Base-by-base conservation (phyloP, 2,329 filamentous ascomycete species). In the Fusarium denticulatum region DNA sequence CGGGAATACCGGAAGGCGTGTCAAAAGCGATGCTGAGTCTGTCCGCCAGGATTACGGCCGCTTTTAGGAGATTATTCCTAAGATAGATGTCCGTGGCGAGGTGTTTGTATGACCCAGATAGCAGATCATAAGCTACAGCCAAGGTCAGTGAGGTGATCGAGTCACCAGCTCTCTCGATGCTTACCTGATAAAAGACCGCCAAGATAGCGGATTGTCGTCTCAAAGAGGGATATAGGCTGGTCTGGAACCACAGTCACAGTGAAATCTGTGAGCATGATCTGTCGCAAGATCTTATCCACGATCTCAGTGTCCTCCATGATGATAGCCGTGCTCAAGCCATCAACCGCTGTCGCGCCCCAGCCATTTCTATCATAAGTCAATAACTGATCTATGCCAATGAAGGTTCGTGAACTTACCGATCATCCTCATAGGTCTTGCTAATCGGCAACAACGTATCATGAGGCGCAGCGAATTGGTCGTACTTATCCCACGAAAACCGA, bases 341-440 rank as follows among this genome's bases (percentile, higher is more conserved):
- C 73, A 3, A 76, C 71, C 3, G 73, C 73, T 3, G 73, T 76
- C 7, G 73, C 73, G 4, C 73, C 73, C 73, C 73, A 76, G 7
- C 73, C 73, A 46, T 76, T 76, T 7, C 73, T 76, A n/a, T 9
- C 4, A 7, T 0, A 16, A 4, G 15, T 66, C 6, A 66, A 7
- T 28, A 28, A 28, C n/a, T n/a, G n/a, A n/a, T n/a, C n/a, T n/a
- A 24, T 26, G 6, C 4, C 18, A 28, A 4, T 7, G 0, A 16
- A n/a, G 20, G 22, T 37, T 13, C 24, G 13, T 3, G 13, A 32
- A 32, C 32, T 13, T 32, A 74, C 73, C 73, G 64, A 49, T 76
- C 73, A 16, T 76, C 43, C 28, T 76, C 73, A 18, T 24, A 72
- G 6, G 53, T 28, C 34, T 67, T 40, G 13, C 36, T 47, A 7